Evolutionary conservation across 1,284 basidiomycete genomes (phyloP).

Genomic region (Fomitopsis pinicola): DNA sequence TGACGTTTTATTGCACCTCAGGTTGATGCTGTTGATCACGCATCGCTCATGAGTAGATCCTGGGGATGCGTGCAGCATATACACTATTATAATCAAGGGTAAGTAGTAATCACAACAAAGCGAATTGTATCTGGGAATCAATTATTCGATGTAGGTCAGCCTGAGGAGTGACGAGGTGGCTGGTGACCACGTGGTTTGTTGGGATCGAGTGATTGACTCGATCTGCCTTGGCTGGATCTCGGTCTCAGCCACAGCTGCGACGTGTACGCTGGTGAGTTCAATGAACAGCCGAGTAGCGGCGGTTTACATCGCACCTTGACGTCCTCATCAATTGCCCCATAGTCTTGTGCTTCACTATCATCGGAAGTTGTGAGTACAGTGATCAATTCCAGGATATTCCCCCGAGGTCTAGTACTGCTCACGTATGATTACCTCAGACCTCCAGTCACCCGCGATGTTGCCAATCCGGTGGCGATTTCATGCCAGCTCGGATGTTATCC

Average conservation of each 20-base stretch:
- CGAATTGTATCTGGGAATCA: too few species aligned
- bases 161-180: background rate
- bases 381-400: background rate
- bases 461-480: background rate
- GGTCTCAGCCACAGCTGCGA: background rate
- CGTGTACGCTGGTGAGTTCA: background rate
- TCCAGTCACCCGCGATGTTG: background rate
- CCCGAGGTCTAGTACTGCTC: background rate
- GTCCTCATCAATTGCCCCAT: background rate
- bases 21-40: too few species aligned
- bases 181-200: background rate
- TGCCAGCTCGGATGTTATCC: background rate
- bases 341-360: background rate
- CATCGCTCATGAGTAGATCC: too few species aligned
- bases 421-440: background rate
- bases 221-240: conserved; percentile 6
- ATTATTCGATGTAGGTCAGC: too few species aligned
- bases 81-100: too few species aligned
- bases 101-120: too few species aligned
- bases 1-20: too few species aligned
- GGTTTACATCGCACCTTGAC: background rate
- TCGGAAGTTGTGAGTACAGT: background rate
- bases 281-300: background rate
- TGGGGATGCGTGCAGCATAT: too few species aligned
- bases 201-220: conserved; percentile 4